Conservation (phyloP, 345 rosid species). For the Sisymbrium altissimum region DNA sequence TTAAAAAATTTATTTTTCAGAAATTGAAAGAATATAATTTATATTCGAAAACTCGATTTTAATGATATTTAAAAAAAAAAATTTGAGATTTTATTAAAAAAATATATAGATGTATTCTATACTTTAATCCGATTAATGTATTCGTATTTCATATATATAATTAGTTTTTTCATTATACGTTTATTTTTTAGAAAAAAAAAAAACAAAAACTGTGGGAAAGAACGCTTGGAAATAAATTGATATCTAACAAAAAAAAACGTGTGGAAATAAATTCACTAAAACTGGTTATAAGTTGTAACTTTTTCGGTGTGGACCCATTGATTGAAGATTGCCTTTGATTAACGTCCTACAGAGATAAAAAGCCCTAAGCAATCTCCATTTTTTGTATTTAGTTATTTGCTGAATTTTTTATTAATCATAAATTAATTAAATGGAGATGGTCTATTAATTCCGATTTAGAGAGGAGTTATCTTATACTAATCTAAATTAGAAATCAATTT, state of each 20-base stretch:
- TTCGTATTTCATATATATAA: neutral
- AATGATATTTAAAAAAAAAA: too few species aligned
- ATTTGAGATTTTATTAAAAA: too few species aligned
- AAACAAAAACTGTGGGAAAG: slow-evolving; percentile 4
- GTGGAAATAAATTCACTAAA: slow-evolving; percentile 21
- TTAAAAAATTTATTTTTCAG: too few species aligned
- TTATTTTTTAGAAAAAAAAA: neutral
- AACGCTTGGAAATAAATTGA: neutral
- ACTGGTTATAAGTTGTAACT: slow-evolving; percentile 20
- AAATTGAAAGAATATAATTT: too few species aligned
- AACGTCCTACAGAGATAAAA: neutral
- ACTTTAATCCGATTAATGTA: neutral
- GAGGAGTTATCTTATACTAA: too few species aligned
- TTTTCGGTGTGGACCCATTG: slow-evolving; percentile 23
- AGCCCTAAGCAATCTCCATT: slow-evolving; percentile 9
- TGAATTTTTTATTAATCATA: neutral
- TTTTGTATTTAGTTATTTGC: neutral
- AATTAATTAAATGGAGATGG: too few species aligned
- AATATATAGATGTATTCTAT: neutral
- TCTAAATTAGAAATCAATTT: too few species aligned
- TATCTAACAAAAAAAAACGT: slow-evolving; percentile 22
- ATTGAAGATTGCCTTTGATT: slow-evolving; percentile 6
- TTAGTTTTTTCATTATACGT: neutral
- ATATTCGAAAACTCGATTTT: too few species aligned
- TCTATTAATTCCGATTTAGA: too few species aligned